These are phyloP conservation scores for Byssoonygena ceratinophila DNA, from an alignment of 2,329 filamentous ascomycete species.

Conservation along the genomic window DNA sequence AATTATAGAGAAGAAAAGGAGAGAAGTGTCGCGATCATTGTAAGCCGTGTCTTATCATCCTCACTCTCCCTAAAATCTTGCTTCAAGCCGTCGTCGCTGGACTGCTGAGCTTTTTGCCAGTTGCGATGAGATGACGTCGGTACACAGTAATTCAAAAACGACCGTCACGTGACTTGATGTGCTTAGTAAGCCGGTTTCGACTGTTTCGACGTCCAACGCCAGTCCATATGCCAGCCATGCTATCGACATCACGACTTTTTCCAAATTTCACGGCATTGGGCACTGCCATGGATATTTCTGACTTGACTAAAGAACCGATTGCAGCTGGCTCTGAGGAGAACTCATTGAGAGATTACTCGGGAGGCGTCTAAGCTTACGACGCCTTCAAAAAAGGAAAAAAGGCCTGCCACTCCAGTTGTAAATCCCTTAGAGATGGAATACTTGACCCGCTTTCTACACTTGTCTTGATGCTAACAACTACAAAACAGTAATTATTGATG, in stretches of 20 bases:
- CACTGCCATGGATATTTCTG: no score
- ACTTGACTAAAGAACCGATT: no score
- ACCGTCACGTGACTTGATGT: not conserved
- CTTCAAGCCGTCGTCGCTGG: not conserved
- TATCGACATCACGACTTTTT: no score
- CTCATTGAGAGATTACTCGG: not conserved
- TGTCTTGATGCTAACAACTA: not conserved
- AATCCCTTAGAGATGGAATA: not conserved
- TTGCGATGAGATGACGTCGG: conserved; percentile 11
- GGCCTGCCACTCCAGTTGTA: not conserved
- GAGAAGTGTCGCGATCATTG: not conserved
- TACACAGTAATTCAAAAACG: not conserved
- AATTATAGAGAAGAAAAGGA: not conserved
- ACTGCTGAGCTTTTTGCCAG: not conserved
- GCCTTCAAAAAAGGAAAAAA: no score
- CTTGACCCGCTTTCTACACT: not conserved
- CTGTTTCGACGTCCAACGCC: no score
- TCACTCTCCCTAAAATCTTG: not conserved
- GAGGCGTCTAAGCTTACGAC: not conserved
- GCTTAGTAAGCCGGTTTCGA: no score
- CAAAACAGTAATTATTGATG: not conserved
- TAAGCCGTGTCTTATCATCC: not conserved
- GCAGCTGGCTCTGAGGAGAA: not conserved
- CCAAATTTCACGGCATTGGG: no score
- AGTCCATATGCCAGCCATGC: no score